Conservation (phyloP, 805 yeast genomes). For the Metschnikowia santaceciliae region DNA sequence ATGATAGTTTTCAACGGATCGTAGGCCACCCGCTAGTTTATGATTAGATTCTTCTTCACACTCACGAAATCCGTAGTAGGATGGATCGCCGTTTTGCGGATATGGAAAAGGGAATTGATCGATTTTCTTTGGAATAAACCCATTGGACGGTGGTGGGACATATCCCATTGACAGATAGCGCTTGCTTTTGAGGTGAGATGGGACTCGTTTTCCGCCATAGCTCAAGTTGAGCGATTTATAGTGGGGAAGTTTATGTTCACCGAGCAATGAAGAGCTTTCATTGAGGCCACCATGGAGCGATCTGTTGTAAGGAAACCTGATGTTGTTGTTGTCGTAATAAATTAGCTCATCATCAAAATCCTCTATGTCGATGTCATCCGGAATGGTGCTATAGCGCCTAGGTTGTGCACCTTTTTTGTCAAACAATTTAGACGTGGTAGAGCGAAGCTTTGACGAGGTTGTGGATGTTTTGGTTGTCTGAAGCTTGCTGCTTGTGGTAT, state of each 20-base stretch:
- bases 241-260: constrained; percentile 31
- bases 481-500: constrained; percentile 8
- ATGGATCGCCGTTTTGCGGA: constrained; percentile 25
- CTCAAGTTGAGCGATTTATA: constrained; percentile 39
- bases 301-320: constrained; percentile 34
- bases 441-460: constrained; percentile 44
- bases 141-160: constrained; percentile 15
- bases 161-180: constrained; percentile 39
- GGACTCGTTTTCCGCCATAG: constrained; percentile 22
- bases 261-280: constrained; percentile 31
- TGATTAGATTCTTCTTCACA: constrained; percentile 31
- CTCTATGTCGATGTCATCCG: constrained; percentile 56
- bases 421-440: constrained; percentile 70
- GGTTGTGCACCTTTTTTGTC: constrained; percentile 71
- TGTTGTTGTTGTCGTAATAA: constrained; percentile 39
- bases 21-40: background rate
- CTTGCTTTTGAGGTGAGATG: constrained; percentile 23
- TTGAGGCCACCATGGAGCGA: constrained; percentile 22
- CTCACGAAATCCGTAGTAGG: constrained; percentile 38
- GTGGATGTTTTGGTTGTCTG: constrained; percentile 30
- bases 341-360: constrained; percentile 52
- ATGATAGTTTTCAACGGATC: background rate
- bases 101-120: constrained; percentile 36
- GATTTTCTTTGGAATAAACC: constrained; percentile 9
- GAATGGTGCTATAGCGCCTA: constrained; percentile 67